These are phyloP conservation scores for Sarocladiaceae sp. DNA, from an alignment of 2,329 filamentous ascomycete species.

Conservation along the genomic window DNA sequence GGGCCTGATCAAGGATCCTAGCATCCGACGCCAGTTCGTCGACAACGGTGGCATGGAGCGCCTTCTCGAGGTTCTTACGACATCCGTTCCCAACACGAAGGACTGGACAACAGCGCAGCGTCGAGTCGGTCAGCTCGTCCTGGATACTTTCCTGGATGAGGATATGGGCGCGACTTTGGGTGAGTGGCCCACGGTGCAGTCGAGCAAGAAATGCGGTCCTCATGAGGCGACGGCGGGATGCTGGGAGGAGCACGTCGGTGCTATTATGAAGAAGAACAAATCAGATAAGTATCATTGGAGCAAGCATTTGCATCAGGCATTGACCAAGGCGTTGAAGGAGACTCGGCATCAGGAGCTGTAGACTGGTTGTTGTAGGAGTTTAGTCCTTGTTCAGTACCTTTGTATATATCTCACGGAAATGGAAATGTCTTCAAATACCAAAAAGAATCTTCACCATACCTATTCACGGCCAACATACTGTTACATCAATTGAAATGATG, in stretches of 20 bases:
- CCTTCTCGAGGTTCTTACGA: constrained; percentile 47
- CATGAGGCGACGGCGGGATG: constrained; percentile 41
- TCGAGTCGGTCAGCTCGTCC: constrained; percentile 51
- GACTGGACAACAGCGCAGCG: constrained; percentile 45
- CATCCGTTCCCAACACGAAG: constrained; percentile 32
- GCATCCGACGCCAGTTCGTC: constrained; percentile 51
- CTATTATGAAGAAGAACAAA: constrained; percentile 31
- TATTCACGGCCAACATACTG: too few relatives aligned
- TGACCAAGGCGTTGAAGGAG: constrained; percentile 25
- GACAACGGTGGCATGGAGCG: constrained; percentile 44
- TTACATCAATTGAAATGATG: too few relatives aligned
- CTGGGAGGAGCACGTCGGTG: constrained; percentile 49
- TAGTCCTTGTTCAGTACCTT: too few relatives aligned
- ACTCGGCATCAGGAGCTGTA: constrained; percentile 27
- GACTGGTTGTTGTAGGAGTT: too few relatives aligned
- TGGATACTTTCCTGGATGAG: constrained; percentile 62
- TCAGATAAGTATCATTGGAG: constrained; percentile 39
- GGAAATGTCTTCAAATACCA: too few relatives aligned
- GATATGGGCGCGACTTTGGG: constrained; percentile 54
- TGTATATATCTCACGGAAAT: too few relatives aligned
- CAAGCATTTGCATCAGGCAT: constrained; percentile 29
- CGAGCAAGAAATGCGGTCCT: constrained; percentile 29
- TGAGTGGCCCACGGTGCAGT: constrained; percentile 43
- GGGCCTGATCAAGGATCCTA: constrained; percentile 47
- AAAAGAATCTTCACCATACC: too few relatives aligned